Evolutionary conservation across 148 eudicot genomes (phyloP), one percentile per base, ranked within the genome.

Genomic region (Vaccinium myrtillus): DNA sequence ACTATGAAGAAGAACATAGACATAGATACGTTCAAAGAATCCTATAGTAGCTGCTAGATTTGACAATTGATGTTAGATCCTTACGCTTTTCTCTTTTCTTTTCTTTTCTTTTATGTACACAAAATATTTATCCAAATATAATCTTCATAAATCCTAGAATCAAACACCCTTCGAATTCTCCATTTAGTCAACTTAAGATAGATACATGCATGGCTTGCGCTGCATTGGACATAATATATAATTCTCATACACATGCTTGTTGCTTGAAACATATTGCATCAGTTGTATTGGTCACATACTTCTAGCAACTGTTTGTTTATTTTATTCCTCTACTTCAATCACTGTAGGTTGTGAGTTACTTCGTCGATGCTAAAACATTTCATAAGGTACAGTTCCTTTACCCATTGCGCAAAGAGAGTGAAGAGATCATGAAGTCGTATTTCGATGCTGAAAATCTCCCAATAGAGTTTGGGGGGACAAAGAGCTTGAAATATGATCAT

Each of bases 391-490:
- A 94, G 82, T 95, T 95, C 78, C 93, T 90, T 16, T 93, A 92
- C 87, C 94, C 98, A 25, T 89, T 90, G 67, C 84, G 90, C 84
- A 88, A 97, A 84, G 96, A 89, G 2, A 93, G 99, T 74, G 80
- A 87, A 65, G 98, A 95, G 91, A 80, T 94, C 25, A 95, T 97
- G 99, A 91, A 82, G 81, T 83, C 89, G 65, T 92, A 84, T 75
- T 95, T 97, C 49, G 96, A 97, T 87, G 79, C 90, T 18, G 92
- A 91, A 75, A 97, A 95, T 81, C 98, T 97, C 78, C 98, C 98
- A 0, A 87, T 85, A 82, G 98, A 93, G 90, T 97, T 97, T 84
- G 99, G 98, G 6, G 98, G 99, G 7, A 90, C 93, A 55, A 89
- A 92, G 9, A 92, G 94, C 55, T 86, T 97, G 83, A 89, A 94